Conservation (phyloP, 345 rosid species). For the Hypericum perforatum region DNA sequence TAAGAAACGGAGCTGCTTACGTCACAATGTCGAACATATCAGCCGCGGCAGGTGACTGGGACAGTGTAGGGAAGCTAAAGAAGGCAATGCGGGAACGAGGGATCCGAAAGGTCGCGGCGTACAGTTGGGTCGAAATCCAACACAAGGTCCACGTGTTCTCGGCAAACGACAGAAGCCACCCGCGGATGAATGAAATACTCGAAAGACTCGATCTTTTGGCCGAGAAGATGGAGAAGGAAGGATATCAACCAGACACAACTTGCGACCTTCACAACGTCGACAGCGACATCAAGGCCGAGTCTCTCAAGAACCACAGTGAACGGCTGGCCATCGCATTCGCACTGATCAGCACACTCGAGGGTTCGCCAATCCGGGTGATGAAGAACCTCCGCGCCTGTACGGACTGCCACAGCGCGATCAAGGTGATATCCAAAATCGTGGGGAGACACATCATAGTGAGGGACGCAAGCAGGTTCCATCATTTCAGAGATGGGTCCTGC, state of each 20-base stretch:
- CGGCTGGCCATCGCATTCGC: constrained; percentile 79
- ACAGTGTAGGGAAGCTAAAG: constrained; percentile 51
- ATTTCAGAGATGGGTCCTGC: constrained; percentile 60
- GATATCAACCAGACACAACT: constrained; percentile 66
- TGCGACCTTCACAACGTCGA: constrained; percentile 59
- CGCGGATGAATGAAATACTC: constrained; percentile 40
- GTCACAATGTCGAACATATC: constrained; percentile 80
- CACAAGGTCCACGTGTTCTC: constrained; percentile 51
- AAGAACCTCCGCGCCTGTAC: constrained; percentile 79
- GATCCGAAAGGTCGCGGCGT: constrained; percentile 55
- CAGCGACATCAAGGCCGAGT: constrained; percentile 47
- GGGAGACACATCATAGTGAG: constrained; percentile 69
- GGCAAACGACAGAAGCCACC: constrained; percentile 55
- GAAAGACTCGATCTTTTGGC: constrained; percentile 40
- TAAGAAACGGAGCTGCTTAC: constrained; percentile 73
- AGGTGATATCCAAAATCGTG: constrained; percentile 66
- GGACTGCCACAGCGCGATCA: constrained; percentile 84
- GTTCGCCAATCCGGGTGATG: constrained; percentile 62
- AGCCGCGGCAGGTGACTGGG: constrained; percentile 69
- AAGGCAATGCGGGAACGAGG: constrained; percentile 75
- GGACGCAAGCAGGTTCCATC: constrained; percentile 88
- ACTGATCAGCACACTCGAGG: constrained; percentile 64
- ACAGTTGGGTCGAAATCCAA: constrained; percentile 81
- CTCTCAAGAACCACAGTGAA: constrained; percentile 74
- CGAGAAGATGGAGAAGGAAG: constrained; percentile 52